These are phyloP conservation scores for Seiridium cupressi DNA, from an alignment of 2,329 filamentous ascomycete species.

Conservation along the genomic window DNA sequence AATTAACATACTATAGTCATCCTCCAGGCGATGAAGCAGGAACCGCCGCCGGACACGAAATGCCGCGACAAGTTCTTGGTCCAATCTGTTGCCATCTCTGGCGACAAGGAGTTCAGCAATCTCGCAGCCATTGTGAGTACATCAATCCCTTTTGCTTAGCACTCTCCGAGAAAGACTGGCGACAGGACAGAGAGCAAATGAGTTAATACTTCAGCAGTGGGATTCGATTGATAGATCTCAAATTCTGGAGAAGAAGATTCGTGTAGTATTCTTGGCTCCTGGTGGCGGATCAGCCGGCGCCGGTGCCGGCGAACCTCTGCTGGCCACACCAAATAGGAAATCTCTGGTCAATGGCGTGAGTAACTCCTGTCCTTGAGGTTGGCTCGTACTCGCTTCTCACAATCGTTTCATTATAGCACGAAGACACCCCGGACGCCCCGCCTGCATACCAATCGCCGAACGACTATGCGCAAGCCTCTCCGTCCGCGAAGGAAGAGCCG, in stretches of 20 bases:
- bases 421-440: slow-evolving; percentile 44
- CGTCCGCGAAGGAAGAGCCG: slow-evolving; percentile 20
- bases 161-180: neutral
- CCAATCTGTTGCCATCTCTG: slow-evolving; percentile 81
- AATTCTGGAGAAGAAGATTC: slow-evolving; percentile 93
- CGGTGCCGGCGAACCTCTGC: slow-evolving; percentile 15
- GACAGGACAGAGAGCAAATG: slow-evolving; percentile 9
- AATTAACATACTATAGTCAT: slow-evolving; percentile 61
- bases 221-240: slow-evolving; percentile 72
- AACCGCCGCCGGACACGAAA: slow-evolving; percentile 80
- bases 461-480: slow-evolving; percentile 27
- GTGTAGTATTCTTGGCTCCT: slow-evolving; percentile 78
- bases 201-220: slow-evolving; percentile 57
- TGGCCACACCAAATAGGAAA: slow-evolving; percentile 40
- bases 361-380: slow-evolving; percentile 13
- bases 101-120: slow-evolving; percentile 80
- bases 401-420: slow-evolving; percentile 21
- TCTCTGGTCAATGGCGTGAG: slow-evolving; percentile 39
- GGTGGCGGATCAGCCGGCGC: slow-evolving; percentile 39
- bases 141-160: neutral
- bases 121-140: slow-evolving; percentile 73
- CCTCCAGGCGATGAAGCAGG: slow-evolving; percentile 96
- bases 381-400: neutral
- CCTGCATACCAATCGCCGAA: slow-evolving; percentile 44
- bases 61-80: slow-evolving; percentile 98